A percentile compares a stretch with the other conserved stretches of the same genome.
These are phyloP conservation scores for Huntiella savannae DNA, from an alignment of 2,329 filamentous ascomycete genomes.

Conservation along the genomic window DNA sequence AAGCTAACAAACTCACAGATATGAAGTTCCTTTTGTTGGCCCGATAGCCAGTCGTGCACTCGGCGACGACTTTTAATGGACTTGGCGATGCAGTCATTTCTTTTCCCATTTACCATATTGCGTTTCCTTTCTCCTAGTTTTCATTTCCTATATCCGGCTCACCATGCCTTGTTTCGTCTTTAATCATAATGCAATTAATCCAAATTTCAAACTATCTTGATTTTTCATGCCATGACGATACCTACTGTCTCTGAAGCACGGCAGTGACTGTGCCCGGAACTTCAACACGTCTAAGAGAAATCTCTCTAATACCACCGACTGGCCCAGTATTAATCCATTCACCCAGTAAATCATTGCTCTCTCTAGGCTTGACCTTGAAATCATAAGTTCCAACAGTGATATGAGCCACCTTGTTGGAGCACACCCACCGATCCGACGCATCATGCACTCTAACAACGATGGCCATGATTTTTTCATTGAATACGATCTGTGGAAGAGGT, in stretches of 20 bases:
- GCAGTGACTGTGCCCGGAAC: not conserved
- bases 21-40: conserved; percentile 76
- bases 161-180: not conserved
- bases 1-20: conserved; percentile 29
- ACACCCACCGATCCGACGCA: conserved; percentile 39
- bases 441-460: conserved; percentile 61
- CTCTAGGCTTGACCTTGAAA: conserved; percentile 63
- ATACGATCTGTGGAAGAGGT: conserved; percentile 39
- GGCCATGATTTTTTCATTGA: conserved; percentile 75
- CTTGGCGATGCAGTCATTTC: not conserved
- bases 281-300: not conserved
- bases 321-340: conserved; percentile 48
- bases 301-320: conserved; percentile 13
- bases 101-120: not conserved
- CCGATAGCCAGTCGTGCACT: conserved; percentile 71
- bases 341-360: conserved; percentile 72
- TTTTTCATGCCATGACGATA: not conserved
- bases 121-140: not conserved
- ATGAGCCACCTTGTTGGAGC: conserved; percentile 62
- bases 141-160: not conserved
- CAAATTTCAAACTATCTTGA: not conserved
- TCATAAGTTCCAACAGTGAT: conserved; percentile 75
- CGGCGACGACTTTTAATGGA: conserved; percentile 47
- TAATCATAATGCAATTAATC: not conserved
- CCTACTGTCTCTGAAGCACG: not conserved